Conservation (phyloP, 148 eudicot genomes). For the Rhododendron ferrugineum region DNA sequence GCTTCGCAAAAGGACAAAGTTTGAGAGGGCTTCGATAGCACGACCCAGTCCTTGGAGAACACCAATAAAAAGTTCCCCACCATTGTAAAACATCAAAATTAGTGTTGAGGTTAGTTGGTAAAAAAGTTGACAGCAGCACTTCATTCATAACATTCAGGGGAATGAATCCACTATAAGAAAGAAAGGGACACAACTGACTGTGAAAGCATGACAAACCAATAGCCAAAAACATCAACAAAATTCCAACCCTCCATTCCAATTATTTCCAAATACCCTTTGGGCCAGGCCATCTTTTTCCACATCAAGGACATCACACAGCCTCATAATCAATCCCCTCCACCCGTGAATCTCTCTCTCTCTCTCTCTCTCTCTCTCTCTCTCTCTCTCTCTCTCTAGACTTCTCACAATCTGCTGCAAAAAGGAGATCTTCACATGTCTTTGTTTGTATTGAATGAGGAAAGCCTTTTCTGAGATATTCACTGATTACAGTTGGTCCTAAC, state of each 20-base stretch:
- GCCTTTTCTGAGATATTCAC: constrained; percentile 12
- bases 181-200: not conserved
- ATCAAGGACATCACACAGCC: not conserved
- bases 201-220: not conserved
- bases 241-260: not conserved
- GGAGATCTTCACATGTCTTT: constrained; percentile 39
- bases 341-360: constrained; percentile 6
- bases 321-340: not conserved
- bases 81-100: not conserved
- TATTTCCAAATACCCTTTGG: not conserved
- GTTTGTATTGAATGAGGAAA: constrained; percentile 29
- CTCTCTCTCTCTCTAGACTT: not conserved
- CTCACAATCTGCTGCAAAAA: constrained; percentile 31
- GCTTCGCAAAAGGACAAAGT: not conserved
- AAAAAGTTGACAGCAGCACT: not conserved
- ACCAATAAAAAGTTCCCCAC: not conserved
- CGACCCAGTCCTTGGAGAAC: not conserved
- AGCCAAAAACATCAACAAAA: not conserved
- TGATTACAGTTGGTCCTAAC: constrained; percentile 43
- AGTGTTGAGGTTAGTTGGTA: not conserved
- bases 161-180: not conserved
- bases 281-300: not conserved
- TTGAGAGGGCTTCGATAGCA: not conserved
- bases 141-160: constrained; percentile 2
- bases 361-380: constrained; percentile 11